Evolutionary conservation across 1,139 yeast species (phyloP).

Genomic region (Blastobotrys apis): DNA sequence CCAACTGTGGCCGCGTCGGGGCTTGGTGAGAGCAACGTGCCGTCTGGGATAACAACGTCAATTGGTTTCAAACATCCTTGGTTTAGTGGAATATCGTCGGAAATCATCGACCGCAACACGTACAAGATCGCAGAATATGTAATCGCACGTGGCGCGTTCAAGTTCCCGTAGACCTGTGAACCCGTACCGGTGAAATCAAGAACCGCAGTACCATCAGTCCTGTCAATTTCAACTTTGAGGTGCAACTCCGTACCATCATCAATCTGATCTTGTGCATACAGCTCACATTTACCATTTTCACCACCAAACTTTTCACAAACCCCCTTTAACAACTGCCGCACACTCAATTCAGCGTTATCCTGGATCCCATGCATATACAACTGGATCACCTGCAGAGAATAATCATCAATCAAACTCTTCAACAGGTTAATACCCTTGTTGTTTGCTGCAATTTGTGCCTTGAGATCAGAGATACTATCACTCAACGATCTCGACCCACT

Average conservation of each 20-base stretch:
- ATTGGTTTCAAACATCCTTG: constrained; percentile 80
- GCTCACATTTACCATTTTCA: constrained; percentile 21
- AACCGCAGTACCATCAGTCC: constrained; percentile 44
- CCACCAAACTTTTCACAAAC: constrained; percentile 34
- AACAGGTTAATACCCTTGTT: constrained; percentile 56
- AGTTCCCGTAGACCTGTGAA: constrained; percentile 55
- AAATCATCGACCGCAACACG: constrained; percentile 68
- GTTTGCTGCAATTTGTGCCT: constrained; percentile 66
- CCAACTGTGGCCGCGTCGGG: constrained; percentile 84
- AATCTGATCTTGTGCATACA: constrained; percentile 50
- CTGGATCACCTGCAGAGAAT: constrained; percentile 48
- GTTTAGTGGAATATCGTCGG: constrained; percentile 75
- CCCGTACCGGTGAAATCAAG: constrained; percentile 63
- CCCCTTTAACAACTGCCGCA: constrained; percentile 42
- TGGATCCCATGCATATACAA: constrained; percentile 60
- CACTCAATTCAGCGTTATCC: constrained; percentile 55
- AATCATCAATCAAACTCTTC: constrained; percentile 47
- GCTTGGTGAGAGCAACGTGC: constrained; percentile 65
- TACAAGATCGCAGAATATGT: constrained; percentile 78
- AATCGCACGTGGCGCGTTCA: constrained; percentile 68
- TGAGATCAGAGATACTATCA: constrained; percentile 59
- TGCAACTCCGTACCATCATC: constrained; percentile 58
- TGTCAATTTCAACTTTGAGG: constrained; percentile 44
- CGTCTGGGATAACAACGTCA: constrained; percentile 59
- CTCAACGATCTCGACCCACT: constrained; percentile 56